Percentiles rank a stretch among this genome's conserved stretches.
Conservation (phyloP, 257 asterid genomes). For the Solanum chiquidenum region DNA sequence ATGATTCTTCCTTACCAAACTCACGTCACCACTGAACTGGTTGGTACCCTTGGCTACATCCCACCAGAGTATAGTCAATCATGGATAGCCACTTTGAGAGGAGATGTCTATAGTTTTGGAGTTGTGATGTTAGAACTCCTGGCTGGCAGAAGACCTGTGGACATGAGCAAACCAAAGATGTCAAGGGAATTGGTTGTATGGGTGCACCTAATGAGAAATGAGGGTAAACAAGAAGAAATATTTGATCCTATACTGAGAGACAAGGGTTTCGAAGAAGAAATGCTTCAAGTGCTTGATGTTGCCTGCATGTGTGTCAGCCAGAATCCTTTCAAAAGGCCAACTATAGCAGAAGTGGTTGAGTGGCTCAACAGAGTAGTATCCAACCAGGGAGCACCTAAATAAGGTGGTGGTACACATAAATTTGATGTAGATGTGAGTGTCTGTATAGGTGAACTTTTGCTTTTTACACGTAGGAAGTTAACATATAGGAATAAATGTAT, state of each 20-base stretch:
- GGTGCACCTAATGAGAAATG: slow-evolving; percentile 68
- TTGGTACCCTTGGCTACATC: slow-evolving; percentile 90
- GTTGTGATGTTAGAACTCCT: slow-evolving; percentile 83
- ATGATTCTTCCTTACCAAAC: slow-evolving; percentile 79
- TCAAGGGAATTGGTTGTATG: slow-evolving; percentile 70
- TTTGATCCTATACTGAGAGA: slow-evolving; percentile 66
- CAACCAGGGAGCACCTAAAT: slow-evolving; percentile 20
- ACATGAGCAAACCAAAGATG: slow-evolving; percentile 61
- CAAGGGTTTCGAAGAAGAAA: slow-evolving; percentile 69
- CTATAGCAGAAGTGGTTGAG: slow-evolving; percentile 62
- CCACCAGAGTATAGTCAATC: slow-evolving; percentile 98
- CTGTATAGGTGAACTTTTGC: slow-evolving; percentile 4
- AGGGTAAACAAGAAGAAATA: slow-evolving; percentile 63
- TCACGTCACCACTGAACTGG: slow-evolving; percentile 92
- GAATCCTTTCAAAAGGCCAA: slow-evolving; percentile 81
- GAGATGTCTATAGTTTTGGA: slow-evolving; percentile 90
- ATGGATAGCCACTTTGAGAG: slow-evolving; percentile 91
- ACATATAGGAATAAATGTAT: background rate
- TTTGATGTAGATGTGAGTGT: slow-evolving; percentile 20
- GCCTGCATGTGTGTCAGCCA: slow-evolving; percentile 81
- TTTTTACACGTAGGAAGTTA: background rate
- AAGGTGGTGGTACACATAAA: slow-evolving; percentile 14
- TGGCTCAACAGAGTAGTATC: slow-evolving; percentile 61
- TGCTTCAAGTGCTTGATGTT: slow-evolving; percentile 66
- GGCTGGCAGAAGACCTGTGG: slow-evolving; percentile 86